phyloP scores from a whole-genome alignment of 2,329 filamentous ascomycete genomes.

The Epichloe gansuensis region DNA sequence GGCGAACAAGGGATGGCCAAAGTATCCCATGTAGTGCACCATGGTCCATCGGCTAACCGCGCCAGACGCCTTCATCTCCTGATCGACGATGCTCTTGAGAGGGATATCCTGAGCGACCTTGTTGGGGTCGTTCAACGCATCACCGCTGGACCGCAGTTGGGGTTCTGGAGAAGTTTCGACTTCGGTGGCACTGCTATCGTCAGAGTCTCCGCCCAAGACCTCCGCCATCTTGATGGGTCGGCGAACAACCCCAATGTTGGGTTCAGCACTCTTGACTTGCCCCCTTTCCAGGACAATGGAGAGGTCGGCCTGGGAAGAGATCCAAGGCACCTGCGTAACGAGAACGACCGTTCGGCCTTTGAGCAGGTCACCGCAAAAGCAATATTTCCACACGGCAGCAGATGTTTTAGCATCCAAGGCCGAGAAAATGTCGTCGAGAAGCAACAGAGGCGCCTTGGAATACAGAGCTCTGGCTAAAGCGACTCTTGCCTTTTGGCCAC shows the following conservation, averaged over 20 bases:
- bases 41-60: constrained; percentile 32
- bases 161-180: constrained; percentile 15
- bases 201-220: constrained; percentile 21
- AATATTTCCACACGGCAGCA: constrained; percentile 41
- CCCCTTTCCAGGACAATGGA: constrained; percentile 34
- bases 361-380: constrained; percentile 43
- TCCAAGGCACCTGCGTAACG: constrained; percentile 43
- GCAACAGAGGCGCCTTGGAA: constrained; percentile 39
- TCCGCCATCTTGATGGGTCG: constrained; percentile 30
- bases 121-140: constrained; percentile 16
- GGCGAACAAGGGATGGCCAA: constrained; percentile 32
- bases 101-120: constrained; percentile 25
- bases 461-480: constrained; percentile 45
- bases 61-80: constrained; percentile 35
- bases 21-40: constrained; percentile 38
- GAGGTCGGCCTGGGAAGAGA: constrained; percentile 37
- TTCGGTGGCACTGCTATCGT: constrained; percentile 19
- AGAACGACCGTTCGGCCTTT: constrained; percentile 41
- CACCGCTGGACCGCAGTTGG: constrained; percentile 16
- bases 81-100: constrained; percentile 30
- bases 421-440: constrained; percentile 48
- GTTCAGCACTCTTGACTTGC: constrained; percentile 25
- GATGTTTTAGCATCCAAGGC: constrained; percentile 47
- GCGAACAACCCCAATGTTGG: constrained; percentile 32
- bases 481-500: constrained; percentile 43